Conservation (phyloP, 345 rosid species). For the Toxicodendron radicans region DNA sequence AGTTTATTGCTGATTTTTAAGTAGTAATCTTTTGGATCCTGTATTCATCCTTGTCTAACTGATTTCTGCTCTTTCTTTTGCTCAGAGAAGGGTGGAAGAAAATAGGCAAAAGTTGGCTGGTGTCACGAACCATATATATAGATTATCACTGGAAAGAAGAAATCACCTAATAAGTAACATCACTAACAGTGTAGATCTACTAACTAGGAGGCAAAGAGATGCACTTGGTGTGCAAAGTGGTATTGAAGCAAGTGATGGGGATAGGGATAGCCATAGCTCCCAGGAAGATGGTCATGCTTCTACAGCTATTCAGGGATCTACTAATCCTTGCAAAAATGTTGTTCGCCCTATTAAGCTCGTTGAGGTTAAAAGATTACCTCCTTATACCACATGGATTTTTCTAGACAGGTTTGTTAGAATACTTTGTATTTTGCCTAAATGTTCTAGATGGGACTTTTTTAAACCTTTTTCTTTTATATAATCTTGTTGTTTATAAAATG, state of each 20-base stretch:
- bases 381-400: slow-evolving; percentile 96
- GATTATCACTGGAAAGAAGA: slow-evolving; percentile 57
- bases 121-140: slow-evolving; percentile 52
- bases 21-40: slow-evolving; percentile 17
- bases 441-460: neutral
- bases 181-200: slow-evolving; percentile 49
- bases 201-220: slow-evolving; percentile 78
- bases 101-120: slow-evolving; percentile 61
- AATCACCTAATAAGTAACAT: slow-evolving; percentile 30
- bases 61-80: slow-evolving; percentile 12
- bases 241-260: slow-evolving; percentile 47
- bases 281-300: slow-evolving; percentile 60
- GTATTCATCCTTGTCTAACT: neutral
- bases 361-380: slow-evolving; percentile 78
- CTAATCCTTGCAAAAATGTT: slow-evolving; percentile 71
- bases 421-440: neutral
- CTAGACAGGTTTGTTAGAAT: slow-evolving; percentile 70
- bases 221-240: slow-evolving; percentile 63
- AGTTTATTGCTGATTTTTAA: slow-evolving; percentile 2
- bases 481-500: neutral
- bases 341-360: slow-evolving; percentile 75
- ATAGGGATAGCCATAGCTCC: slow-evolving; percentile 48
- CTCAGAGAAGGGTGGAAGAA: slow-evolving; percentile 79
- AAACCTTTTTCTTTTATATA: neutral
- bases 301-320: slow-evolving; percentile 70